Conservation (phyloP, 331 rosid species). For the Ulmus americana region DNA sequence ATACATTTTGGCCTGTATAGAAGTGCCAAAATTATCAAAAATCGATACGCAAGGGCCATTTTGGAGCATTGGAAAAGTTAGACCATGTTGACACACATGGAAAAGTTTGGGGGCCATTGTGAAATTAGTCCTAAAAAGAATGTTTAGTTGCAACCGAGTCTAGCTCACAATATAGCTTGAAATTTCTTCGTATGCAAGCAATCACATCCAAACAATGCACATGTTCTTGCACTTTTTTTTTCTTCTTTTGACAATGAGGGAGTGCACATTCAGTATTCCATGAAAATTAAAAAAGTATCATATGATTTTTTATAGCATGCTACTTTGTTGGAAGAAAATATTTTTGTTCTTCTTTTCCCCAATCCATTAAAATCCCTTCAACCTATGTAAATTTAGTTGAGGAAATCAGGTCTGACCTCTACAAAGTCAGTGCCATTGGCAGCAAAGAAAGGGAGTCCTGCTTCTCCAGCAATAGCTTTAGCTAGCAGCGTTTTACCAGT, state of each 20-base stretch:
- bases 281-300: not conserved
- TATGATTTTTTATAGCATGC: not conserved
- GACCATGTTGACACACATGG: too few relatives aligned
- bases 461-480: conserved; percentile 94
- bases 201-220: too few relatives aligned
- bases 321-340: not conserved
- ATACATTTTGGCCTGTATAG: too few relatives aligned
- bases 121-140: too few relatives aligned
- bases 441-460: conserved; percentile 90
- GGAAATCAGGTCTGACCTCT: conserved; percentile 53
- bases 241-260: not conserved
- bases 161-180: too few relatives aligned
- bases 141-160: too few relatives aligned
- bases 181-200: too few relatives aligned
- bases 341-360: not conserved
- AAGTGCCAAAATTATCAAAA: too few relatives aligned
- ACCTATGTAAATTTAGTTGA: conserved; percentile 4
- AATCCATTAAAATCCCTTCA: not conserved
- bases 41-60: too few relatives aligned
- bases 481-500: conserved; percentile 91
- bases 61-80: too few relatives aligned
- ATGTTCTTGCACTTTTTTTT: not conserved
- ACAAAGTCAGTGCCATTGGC: conserved; percentile 91
- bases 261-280: not conserved
- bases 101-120: too few relatives aligned